Evolutionary conservation across 2,329 filamentous ascomycete genomes (phyloP).

Genomic region (Zopfia rhizophila): DNA sequence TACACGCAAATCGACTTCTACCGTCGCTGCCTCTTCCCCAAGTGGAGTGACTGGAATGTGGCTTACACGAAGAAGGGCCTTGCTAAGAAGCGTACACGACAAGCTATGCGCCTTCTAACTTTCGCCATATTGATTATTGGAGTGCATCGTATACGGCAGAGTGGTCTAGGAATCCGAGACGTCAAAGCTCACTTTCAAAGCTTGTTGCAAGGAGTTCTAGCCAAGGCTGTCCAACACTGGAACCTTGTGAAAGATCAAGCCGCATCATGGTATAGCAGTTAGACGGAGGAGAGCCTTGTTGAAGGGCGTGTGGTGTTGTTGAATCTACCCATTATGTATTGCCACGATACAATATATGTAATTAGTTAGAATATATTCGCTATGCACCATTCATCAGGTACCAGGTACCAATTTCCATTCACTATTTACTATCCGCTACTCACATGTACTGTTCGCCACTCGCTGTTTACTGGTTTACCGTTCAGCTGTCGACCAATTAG

Average conservation of each 20-base stretch:
- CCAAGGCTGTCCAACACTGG: constrained; percentile 16
- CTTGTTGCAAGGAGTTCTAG: constrained; percentile 21
- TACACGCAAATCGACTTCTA: constrained; percentile 64
- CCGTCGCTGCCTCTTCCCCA: constrained; percentile 62
- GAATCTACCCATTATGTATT: no score
- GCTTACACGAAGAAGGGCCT: constrained; percentile 62
- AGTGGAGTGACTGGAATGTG: constrained; percentile 65
- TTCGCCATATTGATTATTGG: constrained; percentile 33
- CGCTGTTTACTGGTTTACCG: no score
- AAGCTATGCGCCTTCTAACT: constrained; percentile 28
- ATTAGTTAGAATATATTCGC: no score
- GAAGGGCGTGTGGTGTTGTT: no score
- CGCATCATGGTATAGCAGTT: no score
- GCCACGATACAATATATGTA: no score
- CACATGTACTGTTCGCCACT: no score
- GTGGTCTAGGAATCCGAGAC: constrained; percentile 35
- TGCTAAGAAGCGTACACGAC: constrained; percentile 37
- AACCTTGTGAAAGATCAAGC: constrained; percentile 13
- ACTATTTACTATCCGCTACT: no score
- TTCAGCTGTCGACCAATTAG: no score
- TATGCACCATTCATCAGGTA: no score
- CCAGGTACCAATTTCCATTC: no score
- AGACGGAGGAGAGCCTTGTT: no score
- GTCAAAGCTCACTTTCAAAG: constrained; percentile 23
- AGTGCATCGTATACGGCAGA: constrained; percentile 35